Conservation (phyloP, 1,284 basidiomycete species). For the Paramarasmius palmivorus region DNA sequence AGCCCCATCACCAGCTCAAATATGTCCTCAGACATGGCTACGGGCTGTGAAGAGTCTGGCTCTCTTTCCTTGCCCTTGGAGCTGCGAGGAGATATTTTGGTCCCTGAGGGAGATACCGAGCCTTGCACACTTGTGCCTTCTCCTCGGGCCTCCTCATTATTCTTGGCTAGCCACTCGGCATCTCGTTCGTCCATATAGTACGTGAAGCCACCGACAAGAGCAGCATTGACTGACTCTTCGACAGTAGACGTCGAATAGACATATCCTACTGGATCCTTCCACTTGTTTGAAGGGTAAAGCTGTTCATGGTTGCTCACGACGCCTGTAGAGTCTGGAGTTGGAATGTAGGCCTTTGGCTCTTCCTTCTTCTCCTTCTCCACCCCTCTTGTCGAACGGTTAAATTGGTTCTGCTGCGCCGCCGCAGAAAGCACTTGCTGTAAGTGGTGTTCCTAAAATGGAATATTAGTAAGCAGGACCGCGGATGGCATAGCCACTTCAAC, state of each 20-base stretch:
- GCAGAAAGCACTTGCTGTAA: conserved; percentile 84
- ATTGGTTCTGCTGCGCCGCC: conserved; percentile 59
- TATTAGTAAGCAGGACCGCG: conserved; percentile 65
- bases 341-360: conserved; percentile 75
- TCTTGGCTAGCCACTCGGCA: conserved; percentile 90
- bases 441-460: conserved; percentile 80
- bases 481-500: conserved; percentile 42
- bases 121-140: conserved; percentile 81
- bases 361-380: conserved; percentile 42
- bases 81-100: conserved; percentile 56
- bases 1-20: conserved; percentile 96
- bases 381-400: conserved; percentile 41
- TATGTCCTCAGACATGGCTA: conserved; percentile 82
- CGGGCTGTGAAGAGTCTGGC: conserved; percentile 58
- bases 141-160: conserved; percentile 86
- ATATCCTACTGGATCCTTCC: conserved; percentile 80
- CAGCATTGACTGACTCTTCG: conserved; percentile 70
- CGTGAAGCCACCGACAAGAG: conserved; percentile 68
- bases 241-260: conserved; percentile 86
- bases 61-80: conserved; percentile 81
- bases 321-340: conserved; percentile 89
- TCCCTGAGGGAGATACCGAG: conserved; percentile 55
- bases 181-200: conserved; percentile 98
- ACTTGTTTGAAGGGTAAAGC: conserved; percentile 69
- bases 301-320: conserved; percentile 74